Conservation (phyloP, 1,139 yeast species). For the Hemisphaericaspora xylofermentans region DNA sequence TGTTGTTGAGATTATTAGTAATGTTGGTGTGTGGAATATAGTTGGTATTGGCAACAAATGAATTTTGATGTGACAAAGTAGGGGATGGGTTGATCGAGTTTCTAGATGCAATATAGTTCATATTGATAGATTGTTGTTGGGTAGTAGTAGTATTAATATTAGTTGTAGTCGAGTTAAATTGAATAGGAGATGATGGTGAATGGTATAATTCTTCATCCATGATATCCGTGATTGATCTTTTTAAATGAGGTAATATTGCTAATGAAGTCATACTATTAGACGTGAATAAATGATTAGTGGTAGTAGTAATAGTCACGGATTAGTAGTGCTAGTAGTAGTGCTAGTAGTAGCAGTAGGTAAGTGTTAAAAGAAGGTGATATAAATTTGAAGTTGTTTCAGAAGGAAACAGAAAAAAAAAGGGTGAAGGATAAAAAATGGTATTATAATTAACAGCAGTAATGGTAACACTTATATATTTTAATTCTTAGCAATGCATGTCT, state of each 20-base stretch:
- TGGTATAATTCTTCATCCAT: slow-evolving; percentile 67
- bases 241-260: slow-evolving; percentile 45
- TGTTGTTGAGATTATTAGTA: background rate
- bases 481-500: too few relatives aligned
- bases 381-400: background rate
- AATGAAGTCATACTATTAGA: slow-evolving; percentile 46
- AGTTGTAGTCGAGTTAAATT: slow-evolving; percentile 2
- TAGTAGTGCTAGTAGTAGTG: background rate
- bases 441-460: background rate
- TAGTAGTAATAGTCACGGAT: background rate
- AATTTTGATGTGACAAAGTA: slow-evolving; percentile 14
- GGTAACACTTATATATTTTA: too few relatives aligned
- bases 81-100: slow-evolving; percentile 21
- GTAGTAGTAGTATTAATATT: background rate
- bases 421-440: background rate
- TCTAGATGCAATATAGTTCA: slow-evolving; percentile 6
- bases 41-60: slow-evolving; percentile 13
- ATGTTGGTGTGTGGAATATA: background rate
- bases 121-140: slow-evolving; percentile 9
- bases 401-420: background rate
- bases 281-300: too few relatives aligned
- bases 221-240: slow-evolving; percentile 57
- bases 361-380: background rate
- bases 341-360: too few relatives aligned
- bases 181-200: slow-evolving; percentile 32